Evolutionary conservation across 192 early-diverging fungal species (phyloP), one percentile per base, ranked within the genome.

Genomic region (Rhizoclosmatium globosum): DNA sequence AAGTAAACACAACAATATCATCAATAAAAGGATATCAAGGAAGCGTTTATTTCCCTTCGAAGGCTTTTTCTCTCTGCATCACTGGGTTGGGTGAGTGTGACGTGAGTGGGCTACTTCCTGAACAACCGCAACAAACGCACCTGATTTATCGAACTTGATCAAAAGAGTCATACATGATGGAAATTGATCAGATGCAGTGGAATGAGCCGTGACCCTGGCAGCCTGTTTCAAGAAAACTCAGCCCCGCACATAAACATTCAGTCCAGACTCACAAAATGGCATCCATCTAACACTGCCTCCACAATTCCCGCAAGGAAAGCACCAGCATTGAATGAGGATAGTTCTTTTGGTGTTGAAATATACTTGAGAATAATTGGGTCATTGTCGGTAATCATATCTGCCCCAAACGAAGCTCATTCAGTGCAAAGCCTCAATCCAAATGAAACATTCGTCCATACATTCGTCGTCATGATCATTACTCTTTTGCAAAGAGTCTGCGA

Each of bases 371-470:
- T 86, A 3, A 92, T 72, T 1, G 97, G 97, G 59, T 99, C 97
- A 77, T 98, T 99, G 82, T 99, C 98, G n/a, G 93, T 95, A 43
- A 99, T 96, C 98, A 99, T 99, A 81, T 99, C 95, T 96, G 79
- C 56, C 11, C 74, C 3, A 39, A 61, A 64, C 43, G 17, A 39
- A 39, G 23, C 19, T 23, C 60, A 9, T 7, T 21, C n/a, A 6
- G 7, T 15, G 39, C 56, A 62, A 62, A 43, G 3, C 31, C 21
- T 31, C 4, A 11, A 21, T 41, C 11, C 46, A 15, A n/a, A 11
- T 31, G 17, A 11, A 21, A 57, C 11, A 48, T 3, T 7, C 4
- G n/a, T 15, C 70, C 85, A 62, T 88, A 95, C 94, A 99, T 90
- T 99, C 97, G 77, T 99, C 97, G 43, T 99, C 97, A 79, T 92